Evolutionary conservation across 1,284 basidiomycete genomes (phyloP), one percentile per base, ranked within the genome.

Genomic region (Microstroma glucosiphilum): DNA sequence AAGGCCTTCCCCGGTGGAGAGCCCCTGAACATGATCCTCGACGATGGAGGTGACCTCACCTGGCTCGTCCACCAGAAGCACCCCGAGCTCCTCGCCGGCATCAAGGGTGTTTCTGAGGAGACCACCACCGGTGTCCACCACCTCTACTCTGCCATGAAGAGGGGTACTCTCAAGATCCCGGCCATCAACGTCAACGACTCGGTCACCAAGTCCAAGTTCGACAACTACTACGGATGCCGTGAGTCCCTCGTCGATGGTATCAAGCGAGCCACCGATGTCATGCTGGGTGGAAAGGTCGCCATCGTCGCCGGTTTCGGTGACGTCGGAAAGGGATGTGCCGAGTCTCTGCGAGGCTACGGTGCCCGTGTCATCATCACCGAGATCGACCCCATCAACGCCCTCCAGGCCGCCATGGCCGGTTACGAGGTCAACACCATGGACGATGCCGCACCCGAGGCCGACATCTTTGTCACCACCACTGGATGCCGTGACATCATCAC

Each of bases 121-220:
- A 98, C 94, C 70, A 98, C 94, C 71, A 99, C 94, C 68, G 96
- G 96, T 86, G 94, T 98, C 60, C 96, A 98, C 84, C 93, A 97
- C 84, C 85, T 99, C 56, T 98, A 98, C 90, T 92, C 92, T 84
- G 87, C 89, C 72, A 89, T 92, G 88, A 88, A 91, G 77, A 91
- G 96, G 61, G 93, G 93, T 76, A 91, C 86, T 80, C 87, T 99
- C 80, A 96, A 94, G 86, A 85, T 97, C 71, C 92, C 96, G 70
- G 96, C 96, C 75, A 98, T 99, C 86, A 99, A 99, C 82, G 96
- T 99, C 81, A 73, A 80, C 75, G 80, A 97, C 84, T 96, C 94
- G 26, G 96, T 99, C 79, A 99, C 96, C 76, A 99, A 99, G 84
- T 96, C 92, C 80, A 98, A 98, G 85, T 98, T 98, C 80, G 85